Conservation (phyloP, 169 alveolate species). For the Plasmodium gonderi region DNA sequence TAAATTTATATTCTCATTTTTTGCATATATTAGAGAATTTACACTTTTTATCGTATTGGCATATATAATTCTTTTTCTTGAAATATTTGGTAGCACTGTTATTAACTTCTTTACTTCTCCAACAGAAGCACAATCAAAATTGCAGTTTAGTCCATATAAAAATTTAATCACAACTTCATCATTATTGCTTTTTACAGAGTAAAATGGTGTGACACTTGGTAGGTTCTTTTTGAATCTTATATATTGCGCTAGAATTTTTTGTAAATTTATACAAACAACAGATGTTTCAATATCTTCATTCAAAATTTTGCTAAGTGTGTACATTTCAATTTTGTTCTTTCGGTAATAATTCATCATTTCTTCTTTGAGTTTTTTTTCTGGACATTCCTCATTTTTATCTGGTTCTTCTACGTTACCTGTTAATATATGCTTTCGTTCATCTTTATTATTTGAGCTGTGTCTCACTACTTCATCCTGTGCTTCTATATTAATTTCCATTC, state of each 20-base stretch:
- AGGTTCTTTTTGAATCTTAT: conserved; percentile 59
- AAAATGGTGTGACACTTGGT: conserved; percentile 65
- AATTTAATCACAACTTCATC: conserved; percentile 49
- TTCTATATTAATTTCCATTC: too few relatives aligned
- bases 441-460: neutral
- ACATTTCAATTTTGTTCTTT: conserved; percentile 21
- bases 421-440: neutral
- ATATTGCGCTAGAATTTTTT: conserved; percentile 50
- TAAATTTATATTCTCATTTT: conserved; percentile 39
- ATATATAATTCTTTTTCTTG: conserved; percentile 45
- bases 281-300: conserved; percentile 65
- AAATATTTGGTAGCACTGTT: neutral
- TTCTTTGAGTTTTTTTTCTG: conserved; percentile 29
- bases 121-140: conserved; percentile 72
- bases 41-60: conserved; percentile 69
- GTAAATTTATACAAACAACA: conserved; percentile 40
- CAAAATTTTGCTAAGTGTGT: conserved; percentile 7
- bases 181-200: conserved; percentile 60
- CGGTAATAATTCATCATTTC: conserved; percentile 12
- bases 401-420: neutral
- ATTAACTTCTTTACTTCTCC: conserved; percentile 45
- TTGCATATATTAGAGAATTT: conserved; percentile 45
- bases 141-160: conserved; percentile 57
- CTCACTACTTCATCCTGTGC: neutral
- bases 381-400: neutral